Base-by-base conservation (phyloP, 345 rosid species). In the Viola odorata region DNA sequence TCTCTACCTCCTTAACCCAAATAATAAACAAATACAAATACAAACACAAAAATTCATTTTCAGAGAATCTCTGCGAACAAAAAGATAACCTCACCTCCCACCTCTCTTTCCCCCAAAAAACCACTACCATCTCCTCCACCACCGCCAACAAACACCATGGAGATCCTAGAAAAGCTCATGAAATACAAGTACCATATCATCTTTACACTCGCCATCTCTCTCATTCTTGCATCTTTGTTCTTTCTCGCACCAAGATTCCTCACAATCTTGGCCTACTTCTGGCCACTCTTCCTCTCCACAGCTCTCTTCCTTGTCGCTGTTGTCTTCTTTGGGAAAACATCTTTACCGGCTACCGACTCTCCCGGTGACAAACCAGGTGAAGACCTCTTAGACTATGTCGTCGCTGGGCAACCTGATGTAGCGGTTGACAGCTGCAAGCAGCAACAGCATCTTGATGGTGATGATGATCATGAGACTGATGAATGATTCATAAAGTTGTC, bases 231-330 rank as follows among this genome's bases (percentile, higher is more conserved):
- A 5, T 67, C 77, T 45, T 56, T 83, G 14, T 32, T 84, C 80
- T 41, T 73, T 49, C 63, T 83, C 3, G 84, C 98, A 6, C 96
- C 98, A 2, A 75, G 96, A 48, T 82, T 91, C 61, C 68, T 91
- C 72, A 76, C 82, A 56, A 67, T 91, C 56, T 49, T 91, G 53
- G 74, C 91, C 65, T 91, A 85, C 81, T 91, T 91, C 51, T 89
- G 96, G 91, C 98, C 98, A 39, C 77, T 91, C n/a, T 66, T 84
- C 52, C 79, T 91, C 74, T 91, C 98, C 78, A 91, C 98, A 2
- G 81, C 92, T 57, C 82, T 91, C 60, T 91, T 91, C 64, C 92
- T 91, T 13, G 81, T 64, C 5, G 86, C 88, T 13, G 85, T 85
- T 65, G 49, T 81, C 77, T 72, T 91, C 78, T 84, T 89, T 45